A percentile compares a stretch with the other conserved stretches of the same genome.
These are phyloP conservation scores for Capsicum rhomboideum DNA, from an alignment of 257 asterid genomes.

Conservation along the genomic window DNA sequence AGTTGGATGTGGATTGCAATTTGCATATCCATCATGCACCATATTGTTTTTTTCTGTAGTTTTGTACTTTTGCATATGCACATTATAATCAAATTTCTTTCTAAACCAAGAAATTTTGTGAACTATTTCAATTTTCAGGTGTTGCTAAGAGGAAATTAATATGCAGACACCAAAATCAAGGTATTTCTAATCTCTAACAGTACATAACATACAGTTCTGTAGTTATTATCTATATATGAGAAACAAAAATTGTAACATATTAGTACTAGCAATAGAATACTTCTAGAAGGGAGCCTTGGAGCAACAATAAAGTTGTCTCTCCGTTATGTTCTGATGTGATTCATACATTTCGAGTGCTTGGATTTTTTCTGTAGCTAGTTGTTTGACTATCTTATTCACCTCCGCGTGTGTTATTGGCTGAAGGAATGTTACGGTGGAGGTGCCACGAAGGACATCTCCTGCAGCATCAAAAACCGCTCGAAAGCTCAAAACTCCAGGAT, in stretches of 20 bases:
- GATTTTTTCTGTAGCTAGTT: not conserved
- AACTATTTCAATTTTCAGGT: conserved; percentile 48
- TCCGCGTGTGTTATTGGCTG: not conserved
- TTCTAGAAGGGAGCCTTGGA: not conserved
- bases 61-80: conserved; percentile 1
- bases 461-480: conserved; percentile 37
- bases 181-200: conserved; percentile 18
- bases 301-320: not conserved
- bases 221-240: not conserved
- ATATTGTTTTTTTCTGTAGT: conserved; percentile 16
- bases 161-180: conserved; percentile 91
- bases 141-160: conserved; percentile 14
- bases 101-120: conserved; percentile 31
- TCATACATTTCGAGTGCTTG: not conserved
- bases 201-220: not conserved
- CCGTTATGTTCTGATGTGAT: not conserved
- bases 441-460: conserved; percentile 48
- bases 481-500: conserved; percentile 36
- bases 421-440: conserved; percentile 49
- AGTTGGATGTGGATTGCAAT: conserved; percentile 28
- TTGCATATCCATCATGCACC: conserved; percentile 13
- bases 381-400: not conserved
- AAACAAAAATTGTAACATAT: not conserved
- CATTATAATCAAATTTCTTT: not conserved
- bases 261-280: not conserved